Evolutionary conservation across 176 grass and related monocot genomes (phyloP), one percentile per base, ranked within the genome.

Genomic region (Zoysia japonica): DNA sequence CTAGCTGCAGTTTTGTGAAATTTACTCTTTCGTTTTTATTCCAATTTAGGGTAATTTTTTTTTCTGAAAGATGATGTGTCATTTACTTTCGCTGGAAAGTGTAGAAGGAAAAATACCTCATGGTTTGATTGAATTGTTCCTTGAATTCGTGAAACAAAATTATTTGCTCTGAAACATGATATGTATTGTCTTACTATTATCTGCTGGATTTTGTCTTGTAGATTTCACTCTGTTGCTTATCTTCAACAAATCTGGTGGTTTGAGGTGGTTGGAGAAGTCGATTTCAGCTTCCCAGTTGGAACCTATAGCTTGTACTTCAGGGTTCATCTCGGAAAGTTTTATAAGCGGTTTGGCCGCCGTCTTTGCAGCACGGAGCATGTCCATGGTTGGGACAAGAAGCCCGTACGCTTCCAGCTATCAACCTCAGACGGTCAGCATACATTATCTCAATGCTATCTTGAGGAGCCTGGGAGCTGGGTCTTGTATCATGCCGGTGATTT

Each of bases 231-330:
- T 14, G 82, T 97, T 46, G 91, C 94, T 4, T 97, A 97, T 72
- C 94, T 97, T 68, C 89, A 93, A 67, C 94, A 97, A 80, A 97
- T 89, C 67, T 97, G 94, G 94, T 97, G 94, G 94, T 91, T 97
- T 65, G 94, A 97, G 80, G 89, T 93, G 49, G 94, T 87, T 71
- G 94, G 94, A 13, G 91, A 97, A 79, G 84, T 91, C 0, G 91
- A 97, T 77, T 97, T 97, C 87, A 81, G 75, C 75, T 97, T 97
- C 68, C 94, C 94, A 0, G 87, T 78, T 11, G 94, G 94, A 68
- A 86, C 87, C 16, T 97, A 97, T 77, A 93, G 91, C 69, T 47
- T 97, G 5, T 97, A 89, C 72, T 97, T 97, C 19, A 82, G 91
- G 62, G 42, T 97, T 52, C 94, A 97, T 86, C 82, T 97, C 1